Base-by-base conservation (phyloP, 176 grass and related monocot genomes). In the Carex pumila region DNA sequence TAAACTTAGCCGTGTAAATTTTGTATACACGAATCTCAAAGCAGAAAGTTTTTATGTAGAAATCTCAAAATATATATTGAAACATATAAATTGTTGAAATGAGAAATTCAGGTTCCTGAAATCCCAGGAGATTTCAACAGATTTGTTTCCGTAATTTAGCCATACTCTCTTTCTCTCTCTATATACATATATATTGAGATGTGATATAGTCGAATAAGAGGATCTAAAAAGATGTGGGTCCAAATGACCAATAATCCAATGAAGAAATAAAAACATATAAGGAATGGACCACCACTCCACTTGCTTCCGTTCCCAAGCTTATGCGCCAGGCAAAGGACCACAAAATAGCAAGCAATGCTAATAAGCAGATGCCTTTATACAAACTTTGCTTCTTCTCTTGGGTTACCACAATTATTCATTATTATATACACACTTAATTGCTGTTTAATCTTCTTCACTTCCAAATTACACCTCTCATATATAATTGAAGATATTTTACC, bases 261-360 rank as follows among this genome's bases (percentile, higher is more conserved):
- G 14, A 12, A 36, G 11, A 17, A 43, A 72, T 14, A 72, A 72
- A 72, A 72, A 43, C 13, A 8, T 72, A 62, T 7, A 29, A 25
- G 8, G 6, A 22, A 22, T 39, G 37, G 37, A 39, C 37, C 19
- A 19, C 60, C 10, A 12, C 29, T 32, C 63, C 3, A 14, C 10
- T 65, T 3, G 8, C 29, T 65, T 65, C 9, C 63, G 5, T 65
- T 65, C 9, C 63, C 14, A 69, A n/a, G 49, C 21, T 80, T 80
- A 61, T 61, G 77, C 58, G 25, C 53, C 58, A 78, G 72, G 72
- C 29, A 78, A 78, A 55, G 72, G 72, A 31, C 72, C 72, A 78
- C 0, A 78, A 70, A 78, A 78, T 55, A 78, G 29, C 45, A 55
- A 55, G n/a, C 47, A 50, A 45, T 9, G 47, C 47, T 78, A 78